Evolutionary conservation across 169 alveolate species (phyloP), one percentile per base, ranked within the genome.

Genomic region (Plasmodium gallinaceum): DNA sequence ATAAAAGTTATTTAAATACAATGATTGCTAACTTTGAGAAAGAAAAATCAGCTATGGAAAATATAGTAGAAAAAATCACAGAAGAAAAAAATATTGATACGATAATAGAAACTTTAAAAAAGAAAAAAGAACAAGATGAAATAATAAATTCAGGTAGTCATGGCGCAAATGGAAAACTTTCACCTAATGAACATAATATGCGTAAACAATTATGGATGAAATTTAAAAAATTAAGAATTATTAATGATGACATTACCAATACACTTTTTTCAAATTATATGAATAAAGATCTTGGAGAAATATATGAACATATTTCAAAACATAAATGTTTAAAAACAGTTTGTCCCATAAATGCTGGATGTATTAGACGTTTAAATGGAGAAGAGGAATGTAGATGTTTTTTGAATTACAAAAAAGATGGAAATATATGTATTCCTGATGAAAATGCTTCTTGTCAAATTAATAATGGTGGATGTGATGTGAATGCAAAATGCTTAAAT

Each of bases 391-490:
- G 91, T 64, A 83, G 57, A 83, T 83, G 91, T 32, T 26, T 83
- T 5, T 83, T 83, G n/a, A 42, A 22, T 45, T 83, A 8, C 57
- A 83, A 83, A 54, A 10, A 16, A 48, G 58, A 16, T 7, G 46
- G n/a, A 16, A 65, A 26, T 14, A 45, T 7, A 20, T 83, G 91
- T 83, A 68, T 66, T n/a, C 22, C 39, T 52, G 65, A 71, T 57
- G 8, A 16, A 24, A n/a, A 83, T 48, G 14, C 78, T 37, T 37
- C 91, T 20, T 83, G 91, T 83, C 1, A 1, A 9, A 64, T 10
- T 20, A 52, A 69, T 7, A 83, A 83, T 68, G 91, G 91, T 57
- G 91, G 91, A 54, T 83, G 91, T 83, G 86, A 45, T 58, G 20
- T 42, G 1, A 37, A 10, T 10, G 91, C 91, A 24, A 48, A 37